A percentile compares a stretch with the other conserved stretches of the same genome.
Conservation (phyloP, 2,329 filamentous ascomycete genomes). For the Ceratocystis ficicola region DNA sequence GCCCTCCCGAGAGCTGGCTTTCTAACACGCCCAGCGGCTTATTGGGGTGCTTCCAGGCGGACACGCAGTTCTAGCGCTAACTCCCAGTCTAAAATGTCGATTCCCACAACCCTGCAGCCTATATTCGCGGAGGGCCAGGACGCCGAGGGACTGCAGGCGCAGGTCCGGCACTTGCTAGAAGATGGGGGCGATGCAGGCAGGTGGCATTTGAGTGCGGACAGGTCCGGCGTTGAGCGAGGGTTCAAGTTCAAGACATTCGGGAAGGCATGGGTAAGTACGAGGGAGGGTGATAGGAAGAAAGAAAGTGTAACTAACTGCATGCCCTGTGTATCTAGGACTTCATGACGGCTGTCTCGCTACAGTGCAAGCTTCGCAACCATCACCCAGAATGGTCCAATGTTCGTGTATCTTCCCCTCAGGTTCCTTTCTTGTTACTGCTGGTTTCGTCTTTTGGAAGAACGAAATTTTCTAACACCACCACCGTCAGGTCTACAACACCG, state of each 20-base stretch:
- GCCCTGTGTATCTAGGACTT: slow-evolving; percentile 38
- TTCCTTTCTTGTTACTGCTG: neutral
- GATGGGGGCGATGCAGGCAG: slow-evolving; percentile 27
- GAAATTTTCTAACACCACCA: neutral
- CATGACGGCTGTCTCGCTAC: slow-evolving; percentile 58
- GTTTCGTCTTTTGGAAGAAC: neutral
- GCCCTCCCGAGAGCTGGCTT: too few species aligned
- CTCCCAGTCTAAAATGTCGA: neutral
- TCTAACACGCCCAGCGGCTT: too few species aligned
- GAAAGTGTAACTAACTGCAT: slow-evolving; percentile 30
- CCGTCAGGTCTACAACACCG: slow-evolving; percentile 53
- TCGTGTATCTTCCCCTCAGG: slow-evolving; percentile 25
- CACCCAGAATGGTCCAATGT: slow-evolving; percentile 70
- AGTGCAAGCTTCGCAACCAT: slow-evolving; percentile 56
- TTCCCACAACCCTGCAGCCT: neutral
- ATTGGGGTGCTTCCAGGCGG: neutral
- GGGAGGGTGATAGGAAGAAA: neutral
- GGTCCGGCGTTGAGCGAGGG: slow-evolving; percentile 45
- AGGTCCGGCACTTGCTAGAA: slow-evolving; percentile 32
- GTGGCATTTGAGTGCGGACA: slow-evolving; percentile 42
- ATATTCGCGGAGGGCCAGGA: slow-evolving; percentile 38
- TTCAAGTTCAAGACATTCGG: slow-evolving; percentile 55
- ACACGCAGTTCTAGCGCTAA: neutral
- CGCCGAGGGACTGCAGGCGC: slow-evolving; percentile 30
- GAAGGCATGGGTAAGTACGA: slow-evolving; percentile 47